phyloP scores from a whole-genome alignment of 495 filamentous ascomycete genomes.

The Cenococcum geophilum region DNA sequence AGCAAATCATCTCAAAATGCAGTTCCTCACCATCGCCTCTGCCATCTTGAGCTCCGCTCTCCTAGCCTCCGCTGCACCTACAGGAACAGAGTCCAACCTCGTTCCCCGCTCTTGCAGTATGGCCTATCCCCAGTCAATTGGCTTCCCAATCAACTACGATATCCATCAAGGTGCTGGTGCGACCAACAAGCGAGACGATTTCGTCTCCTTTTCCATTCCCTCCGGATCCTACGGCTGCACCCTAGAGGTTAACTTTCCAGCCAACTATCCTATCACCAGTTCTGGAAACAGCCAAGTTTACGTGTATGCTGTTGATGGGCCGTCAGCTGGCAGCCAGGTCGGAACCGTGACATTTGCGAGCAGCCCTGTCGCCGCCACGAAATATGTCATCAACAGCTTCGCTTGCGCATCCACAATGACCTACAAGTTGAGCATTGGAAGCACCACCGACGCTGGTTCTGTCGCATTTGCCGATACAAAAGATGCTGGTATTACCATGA shows the following conservation, averaged over 20 bases:
- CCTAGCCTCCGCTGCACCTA: constrained; percentile 21
- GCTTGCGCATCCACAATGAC: constrained; percentile 17
- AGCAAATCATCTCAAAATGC: constrained; percentile 21
- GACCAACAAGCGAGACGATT: constrained; percentile 10
- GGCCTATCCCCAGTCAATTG: constrained; percentile 23
- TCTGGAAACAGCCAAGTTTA: constrained; percentile 22
- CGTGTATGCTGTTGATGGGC: constrained; percentile 10
- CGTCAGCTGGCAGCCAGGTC: constrained; percentile 8
- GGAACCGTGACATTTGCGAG: constrained; percentile 22
- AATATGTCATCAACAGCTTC: constrained; percentile 26
- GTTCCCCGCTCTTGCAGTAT: constrained; percentile 22
- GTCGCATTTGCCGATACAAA: constrained; percentile 26
- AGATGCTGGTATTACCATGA: constrained; percentile 26
- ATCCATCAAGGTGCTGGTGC: constrained; percentile 21
- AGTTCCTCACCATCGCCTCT: constrained; percentile 24
- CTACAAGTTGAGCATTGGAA: constrained; percentile 24
- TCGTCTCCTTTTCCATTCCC: constrained; percentile 23
- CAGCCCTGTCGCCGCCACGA: constrained; percentile 20
- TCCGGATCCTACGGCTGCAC: constrained; percentile 27
- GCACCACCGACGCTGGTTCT: constrained; percentile 16
- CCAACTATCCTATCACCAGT: constrained; percentile 21
- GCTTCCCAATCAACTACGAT: constrained; percentile 25
- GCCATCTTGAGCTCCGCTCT: constrained; percentile 21
- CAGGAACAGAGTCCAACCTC: constrained; percentile 10
- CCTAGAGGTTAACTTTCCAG: constrained; percentile 28